Evolutionary conservation across 2,329 filamentous ascomycete genomes (phyloP), one percentile per base, ranked within the genome.

Genomic region (Juglanconis juglandina): DNA sequence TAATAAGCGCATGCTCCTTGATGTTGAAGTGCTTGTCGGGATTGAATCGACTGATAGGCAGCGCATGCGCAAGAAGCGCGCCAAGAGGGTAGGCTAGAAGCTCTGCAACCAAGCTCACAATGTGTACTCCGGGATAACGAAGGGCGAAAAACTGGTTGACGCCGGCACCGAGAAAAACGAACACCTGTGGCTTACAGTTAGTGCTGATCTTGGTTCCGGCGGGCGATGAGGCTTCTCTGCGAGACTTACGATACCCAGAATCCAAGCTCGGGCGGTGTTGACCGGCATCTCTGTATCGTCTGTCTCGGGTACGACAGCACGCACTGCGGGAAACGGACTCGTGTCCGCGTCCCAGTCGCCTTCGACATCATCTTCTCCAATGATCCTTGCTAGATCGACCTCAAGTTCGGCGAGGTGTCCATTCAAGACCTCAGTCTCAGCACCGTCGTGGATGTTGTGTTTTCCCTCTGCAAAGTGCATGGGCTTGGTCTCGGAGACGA

Each of bases 71-170:
- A 5, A 78, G 65, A 7, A 68, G 66, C 30, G 77, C 71, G 4
- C 77, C 77, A 10, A 77, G 65, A 1, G 77, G 77, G 56, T 72
- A 78, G 11, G 76, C 77, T 14, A 79, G 64, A 33, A 80, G 67
- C 65, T 79, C 75, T 1, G 77, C 77, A 0, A 80, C 77, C 14
- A 79, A 70, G 0, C 76, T 75, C 5, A 77, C 75, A 51, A 80
- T 79, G 56, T 73, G 73, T 4, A 79, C 75, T 5, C 74, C 73
- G 0, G 78, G 77, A 60, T 79, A 78, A n/a, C 77, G 72, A 42
- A 79, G 70, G 4, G 72, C 73, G 68, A 79, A 80, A 66, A 79
- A 79, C 56, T 78, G 76, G 61, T 79, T 79, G 53, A 79, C 75
- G 4, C 75, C 77, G 6, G 77, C 74, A 5, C 77, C 77, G n/a